Percentiles rank a stretch among this genome's conserved stretches.
phyloP scores from a whole-genome alignment of 768 basidiomycete species.

The Suillus tomentosus region DNA sequence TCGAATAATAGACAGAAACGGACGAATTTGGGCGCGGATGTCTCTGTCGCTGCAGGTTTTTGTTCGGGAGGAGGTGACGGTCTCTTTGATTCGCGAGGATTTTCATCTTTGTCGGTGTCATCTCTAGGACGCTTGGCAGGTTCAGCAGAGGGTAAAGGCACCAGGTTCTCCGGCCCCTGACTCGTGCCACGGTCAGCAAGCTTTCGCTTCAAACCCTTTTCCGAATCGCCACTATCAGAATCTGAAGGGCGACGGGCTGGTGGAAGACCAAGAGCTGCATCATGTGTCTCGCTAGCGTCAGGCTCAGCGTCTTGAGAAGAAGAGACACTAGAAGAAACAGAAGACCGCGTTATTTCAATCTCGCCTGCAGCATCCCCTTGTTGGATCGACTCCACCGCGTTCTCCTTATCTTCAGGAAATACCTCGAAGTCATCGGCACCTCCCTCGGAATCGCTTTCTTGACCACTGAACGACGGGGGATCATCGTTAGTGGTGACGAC shows the following conservation, averaged over 20 bases:
- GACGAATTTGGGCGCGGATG: slow-evolving; percentile 50
- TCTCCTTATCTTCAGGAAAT: slow-evolving; percentile 16
- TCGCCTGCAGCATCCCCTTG: slow-evolving; percentile 15
- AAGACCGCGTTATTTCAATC: slow-evolving; percentile 17
- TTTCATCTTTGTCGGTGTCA: slow-evolving; percentile 61
- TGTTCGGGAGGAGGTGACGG: slow-evolving; percentile 72
- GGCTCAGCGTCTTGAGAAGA: slow-evolving; percentile 25
- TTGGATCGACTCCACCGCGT: slow-evolving; percentile 19
- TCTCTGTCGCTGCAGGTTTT: slow-evolving; percentile 19
- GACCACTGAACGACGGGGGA: slow-evolving; percentile 38
- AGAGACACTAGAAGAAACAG: slow-evolving; percentile 20
- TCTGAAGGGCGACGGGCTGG: slow-evolving; percentile 37
- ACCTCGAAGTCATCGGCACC: slow-evolving; percentile 40
- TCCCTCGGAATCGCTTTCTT: slow-evolving; percentile 68
- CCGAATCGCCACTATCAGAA: slow-evolving; percentile 48
- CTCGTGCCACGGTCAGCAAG: slow-evolving; percentile 68
- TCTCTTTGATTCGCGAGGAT: slow-evolving; percentile 59
- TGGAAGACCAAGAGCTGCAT: slow-evolving; percentile 26
- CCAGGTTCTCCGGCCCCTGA: slow-evolving; percentile 47
- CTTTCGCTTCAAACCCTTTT: slow-evolving; percentile 73
- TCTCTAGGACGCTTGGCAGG: slow-evolving; percentile 62
- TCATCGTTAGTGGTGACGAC: slow-evolving; percentile 17
- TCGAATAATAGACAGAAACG: slow-evolving; percentile 27
- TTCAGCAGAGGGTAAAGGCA: slow-evolving; percentile 31
- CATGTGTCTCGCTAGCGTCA: slow-evolving; percentile 35